These are phyloP conservation scores for Colletotrichum aenigma DNA, from an alignment of 2,329 filamentous ascomycete genomes.

Conservation along the genomic window DNA sequence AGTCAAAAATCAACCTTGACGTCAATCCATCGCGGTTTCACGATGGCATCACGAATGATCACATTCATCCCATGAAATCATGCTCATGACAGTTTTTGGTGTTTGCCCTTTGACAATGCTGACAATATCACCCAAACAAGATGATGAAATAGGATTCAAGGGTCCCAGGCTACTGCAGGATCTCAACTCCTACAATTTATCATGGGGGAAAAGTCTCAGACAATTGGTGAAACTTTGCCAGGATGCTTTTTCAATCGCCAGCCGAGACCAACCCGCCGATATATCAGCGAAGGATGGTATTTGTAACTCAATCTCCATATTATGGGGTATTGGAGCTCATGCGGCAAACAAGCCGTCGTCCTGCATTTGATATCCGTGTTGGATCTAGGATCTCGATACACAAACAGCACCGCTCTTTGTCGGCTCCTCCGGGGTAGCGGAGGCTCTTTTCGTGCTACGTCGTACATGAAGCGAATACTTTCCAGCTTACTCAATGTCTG, in stretches of 20 bases:
- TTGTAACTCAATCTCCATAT: neutral
- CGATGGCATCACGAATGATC: neutral
- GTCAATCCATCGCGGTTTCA: constrained; percentile 1
- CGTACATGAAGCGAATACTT: neutral
- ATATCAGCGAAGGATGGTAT: neutral
- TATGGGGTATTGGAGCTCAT: neutral
- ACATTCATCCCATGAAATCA: neutral
- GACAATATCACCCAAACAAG: neutral
- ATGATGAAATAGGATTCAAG: neutral
- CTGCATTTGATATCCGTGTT: neutral
- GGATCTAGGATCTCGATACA: neutral
- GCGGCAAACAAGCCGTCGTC: neutral
- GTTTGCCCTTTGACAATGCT: neutral
- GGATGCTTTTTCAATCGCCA: neutral
- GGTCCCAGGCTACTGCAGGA: neutral
- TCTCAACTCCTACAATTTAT: neutral
- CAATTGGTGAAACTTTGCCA: neutral
- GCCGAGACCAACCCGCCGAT: neutral
- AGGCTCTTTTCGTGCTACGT: neutral
- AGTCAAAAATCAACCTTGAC: neutral
- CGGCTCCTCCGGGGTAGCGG: neutral
- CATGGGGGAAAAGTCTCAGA: neutral
- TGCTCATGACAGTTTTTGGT: neutral
- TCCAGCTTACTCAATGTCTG: neutral
- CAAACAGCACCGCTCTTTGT: neutral